Percentiles rank a stretch among this genome's conserved stretches.
Evolutionary conservation across 257 asterid genomes (phyloP).

Genomic region (Anisodus acutangulus): DNA sequence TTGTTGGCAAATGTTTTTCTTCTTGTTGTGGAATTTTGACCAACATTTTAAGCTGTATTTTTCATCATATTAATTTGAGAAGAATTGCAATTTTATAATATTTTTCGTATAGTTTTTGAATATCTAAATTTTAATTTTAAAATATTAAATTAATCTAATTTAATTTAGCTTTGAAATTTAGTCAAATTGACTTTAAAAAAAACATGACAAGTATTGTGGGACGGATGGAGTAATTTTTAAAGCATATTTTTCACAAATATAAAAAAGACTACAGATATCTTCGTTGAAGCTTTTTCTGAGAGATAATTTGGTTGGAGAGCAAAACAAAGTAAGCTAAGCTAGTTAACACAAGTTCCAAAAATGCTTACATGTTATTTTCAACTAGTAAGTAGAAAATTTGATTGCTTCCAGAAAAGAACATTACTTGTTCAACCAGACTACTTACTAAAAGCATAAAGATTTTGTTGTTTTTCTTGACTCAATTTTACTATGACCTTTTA

Average conservation of each 20-base stretch:
- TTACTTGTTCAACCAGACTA: constrained; percentile 22
- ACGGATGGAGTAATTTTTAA: not conserved
- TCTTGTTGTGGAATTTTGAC: no score
- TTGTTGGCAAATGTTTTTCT: no score
- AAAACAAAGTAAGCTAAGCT: not conserved
- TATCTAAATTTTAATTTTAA: no score
- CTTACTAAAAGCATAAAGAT: constrained; percentile 21
- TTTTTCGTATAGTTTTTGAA: no score
- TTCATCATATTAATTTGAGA: no score
- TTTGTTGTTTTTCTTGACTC: not conserved
- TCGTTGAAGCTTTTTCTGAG: not conserved
- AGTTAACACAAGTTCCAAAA: constrained; percentile 1
- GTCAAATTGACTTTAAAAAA: no score
- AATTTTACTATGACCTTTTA: constrained; percentile 26
- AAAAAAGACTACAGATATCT: not conserved
- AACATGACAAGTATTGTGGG: no score
- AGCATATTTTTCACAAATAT: not conserved
- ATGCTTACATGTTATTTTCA: not conserved
- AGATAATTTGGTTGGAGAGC: not conserved
- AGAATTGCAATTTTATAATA: no score
- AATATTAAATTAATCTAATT: no score
- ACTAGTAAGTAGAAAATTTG: constrained; percentile 25
- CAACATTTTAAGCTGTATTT: no score
- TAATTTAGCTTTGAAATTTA: no score
- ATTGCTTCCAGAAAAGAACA: constrained; percentile 39